A percentile compares a stretch with the other conserved stretches of the same genome.
phyloP scores from a whole-genome alignment of 2,329 filamentous ascomycete genomes.

The Elsinoe batatas region DNA sequence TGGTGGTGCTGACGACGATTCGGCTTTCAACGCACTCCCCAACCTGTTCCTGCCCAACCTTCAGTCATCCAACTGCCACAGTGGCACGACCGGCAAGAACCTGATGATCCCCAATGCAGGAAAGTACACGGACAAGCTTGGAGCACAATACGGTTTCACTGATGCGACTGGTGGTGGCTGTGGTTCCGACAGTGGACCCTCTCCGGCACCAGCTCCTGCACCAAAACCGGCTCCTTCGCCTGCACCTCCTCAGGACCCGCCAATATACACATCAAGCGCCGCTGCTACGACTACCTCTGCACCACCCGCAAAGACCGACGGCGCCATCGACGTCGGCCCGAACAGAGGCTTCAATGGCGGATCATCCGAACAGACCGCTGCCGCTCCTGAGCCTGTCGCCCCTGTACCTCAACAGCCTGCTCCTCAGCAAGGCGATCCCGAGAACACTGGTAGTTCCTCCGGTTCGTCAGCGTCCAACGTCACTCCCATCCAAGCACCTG shows the following conservation, averaged over 20 bases:
- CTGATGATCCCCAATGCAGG: constrained; percentile 21
- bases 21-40: constrained; percentile 48
- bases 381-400: neutral
- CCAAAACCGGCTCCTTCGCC: neutral
- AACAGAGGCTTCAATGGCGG: too few species aligned
- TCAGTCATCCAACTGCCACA: constrained; percentile 24
- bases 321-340: too few species aligned
- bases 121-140: constrained; percentile 14
- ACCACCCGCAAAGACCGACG: neutral
- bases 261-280: too few species aligned
- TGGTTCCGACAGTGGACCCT: constrained; percentile 1
- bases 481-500: constrained; percentile 12
- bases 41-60: constrained; percentile 48
- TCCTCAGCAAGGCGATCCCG: constrained; percentile 17
- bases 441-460: too few species aligned
- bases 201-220: neutral
- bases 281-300: neutral
- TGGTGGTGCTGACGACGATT: constrained; percentile 28
- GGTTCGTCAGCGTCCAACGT: neutral
- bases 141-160: constrained; percentile 5
- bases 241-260: neutral
- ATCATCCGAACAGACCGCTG: neutral
- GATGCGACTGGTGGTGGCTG: constrained; percentile 18
- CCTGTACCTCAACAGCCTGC: constrained; percentile 15
- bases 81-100: constrained; percentile 3